Evolutionary conservation across 352 stramenopile species (phyloP), one percentile per base, ranked within the genome.

Genomic region (Peronospora tabacina): DNA sequence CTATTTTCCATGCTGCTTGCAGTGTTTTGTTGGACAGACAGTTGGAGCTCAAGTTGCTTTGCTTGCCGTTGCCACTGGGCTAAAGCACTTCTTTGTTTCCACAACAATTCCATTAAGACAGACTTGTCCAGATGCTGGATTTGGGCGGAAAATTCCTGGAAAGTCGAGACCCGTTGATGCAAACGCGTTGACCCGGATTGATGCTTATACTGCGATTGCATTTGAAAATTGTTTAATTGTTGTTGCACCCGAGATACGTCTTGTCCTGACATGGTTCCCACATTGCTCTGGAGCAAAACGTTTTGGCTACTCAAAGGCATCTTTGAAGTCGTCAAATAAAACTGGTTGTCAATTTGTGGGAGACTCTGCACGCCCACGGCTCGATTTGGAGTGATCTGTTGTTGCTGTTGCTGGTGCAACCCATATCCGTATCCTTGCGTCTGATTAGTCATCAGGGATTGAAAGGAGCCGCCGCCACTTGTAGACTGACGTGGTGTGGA

Each of bases 101-200:
- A 89, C 19, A 87, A 44, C 11, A 89, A 54, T 32, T 88, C 77
- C n/a, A 90, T 71, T 3, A 90, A 53, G 7, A 68, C 62, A 16
- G 62, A 72, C 29, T 80, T 75, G 43, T 85, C 74, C 11, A 85
- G 68, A 28, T 84, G 80, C 49, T 87, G 71, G 3, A 87, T 72
- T 46, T 87, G 80, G 5, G 59, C 62, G 11, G 65, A 69, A 56
- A 90, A 90, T 28, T 86, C 80, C 16, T 74, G 58, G n/a, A 80
- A 66, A 30, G 52, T 76, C 13, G 55, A 53, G 8, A 49, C 36
- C 40, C 49, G 40, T 6, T 62, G 49, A 34, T 71, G 68, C 5
- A 49, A 49, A 7, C 73, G 63, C 9, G 68, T 55, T 16, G 72
- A 47, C 11, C 54, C 36, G 9, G 58, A 20, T 20, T 72, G 66